Evolutionary conservation across 495 filamentous ascomycete genomes (phyloP), one percentile per base, ranked within the genome.

Genomic region (Neurospora sp.): DNA sequence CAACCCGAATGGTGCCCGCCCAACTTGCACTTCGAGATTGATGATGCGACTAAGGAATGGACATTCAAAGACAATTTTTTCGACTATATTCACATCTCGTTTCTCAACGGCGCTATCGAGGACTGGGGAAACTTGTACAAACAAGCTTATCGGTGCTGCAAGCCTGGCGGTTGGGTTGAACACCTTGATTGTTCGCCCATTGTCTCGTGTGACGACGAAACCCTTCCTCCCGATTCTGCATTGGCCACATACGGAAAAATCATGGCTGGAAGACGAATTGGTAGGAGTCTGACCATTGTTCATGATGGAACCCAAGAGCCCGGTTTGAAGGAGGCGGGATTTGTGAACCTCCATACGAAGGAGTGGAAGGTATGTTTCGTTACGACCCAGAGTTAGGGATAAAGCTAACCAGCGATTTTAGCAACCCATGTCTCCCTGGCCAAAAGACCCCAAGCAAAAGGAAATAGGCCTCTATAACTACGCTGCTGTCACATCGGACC

Each of bases 1-100:
- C 75, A 73, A 14, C 71, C 76, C 3, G 27, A 35, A 0, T 76
- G 76, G 76, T 44, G 66, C 10, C 76, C 76, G 1, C 59, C 74
- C 10, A 77, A 77, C 46, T 68, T 53, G 69, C 83, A 82, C 16
- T 90, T 89, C 75, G 83, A 87, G 72, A 79, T 90, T 27, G 88
- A 89, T 73, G 87, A 90, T 74, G 83, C 85, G 71, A 83, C 86
- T 41, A 73, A 80, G 39, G 76, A 80, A 20, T 91, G 88, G 88
- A 79, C 84, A 1, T 89, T 83, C 75, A 74, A 81, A 11, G 78
- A 80, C 5, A 79, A 87, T 53, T 72, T 77, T 70, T 92, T 92
- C 75, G 91, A 92, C 81, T 90, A 88, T 74, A 84, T 92, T 69
- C 89, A 92, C 79, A 82, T 88, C 6, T 85, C 88, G 40, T 80